Conservation (phyloP, 139 green algal species). For the Chlamydomonas schloesseri region DNA sequence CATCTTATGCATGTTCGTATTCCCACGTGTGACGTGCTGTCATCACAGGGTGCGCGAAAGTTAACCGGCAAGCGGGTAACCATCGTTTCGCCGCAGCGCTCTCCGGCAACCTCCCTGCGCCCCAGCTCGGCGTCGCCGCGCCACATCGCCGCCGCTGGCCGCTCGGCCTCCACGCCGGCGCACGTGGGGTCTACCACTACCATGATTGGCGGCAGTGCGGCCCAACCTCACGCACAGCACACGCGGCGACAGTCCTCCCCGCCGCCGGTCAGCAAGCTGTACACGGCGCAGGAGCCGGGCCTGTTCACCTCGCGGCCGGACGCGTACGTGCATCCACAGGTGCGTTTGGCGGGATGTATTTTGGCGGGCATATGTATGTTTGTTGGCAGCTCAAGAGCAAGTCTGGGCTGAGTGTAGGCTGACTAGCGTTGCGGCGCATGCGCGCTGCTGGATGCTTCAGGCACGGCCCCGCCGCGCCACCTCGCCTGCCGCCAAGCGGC, state of each 20-base stretch:
- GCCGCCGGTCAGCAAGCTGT: conserved; percentile 33
- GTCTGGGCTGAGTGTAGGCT: too few species aligned
- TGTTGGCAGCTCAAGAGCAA: too few species aligned
- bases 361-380: too few species aligned
- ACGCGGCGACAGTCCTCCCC: neutral
- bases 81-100: conserved; percentile 12
- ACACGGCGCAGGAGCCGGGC: neutral
- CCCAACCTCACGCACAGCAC: too few species aligned
- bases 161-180: too few species aligned
- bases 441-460: neutral
- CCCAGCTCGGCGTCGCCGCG: too few species aligned
- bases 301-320: conserved; percentile 13
- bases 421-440: neutral
- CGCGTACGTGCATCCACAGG: conserved; percentile 17
- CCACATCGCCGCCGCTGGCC: too few species aligned
- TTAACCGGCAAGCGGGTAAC: neutral
- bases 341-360: too few species aligned
- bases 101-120: neutral
- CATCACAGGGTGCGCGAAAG: neutral
- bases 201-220: too few species aligned
- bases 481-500: neutral
- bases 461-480: neutral
- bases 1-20: too few species aligned
- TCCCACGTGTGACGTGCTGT: too few species aligned
- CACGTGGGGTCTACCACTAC: too few species aligned